Base-by-base conservation (phyloP, 2,329 filamentous ascomycete species). In the Fusarium sp. region DNA sequence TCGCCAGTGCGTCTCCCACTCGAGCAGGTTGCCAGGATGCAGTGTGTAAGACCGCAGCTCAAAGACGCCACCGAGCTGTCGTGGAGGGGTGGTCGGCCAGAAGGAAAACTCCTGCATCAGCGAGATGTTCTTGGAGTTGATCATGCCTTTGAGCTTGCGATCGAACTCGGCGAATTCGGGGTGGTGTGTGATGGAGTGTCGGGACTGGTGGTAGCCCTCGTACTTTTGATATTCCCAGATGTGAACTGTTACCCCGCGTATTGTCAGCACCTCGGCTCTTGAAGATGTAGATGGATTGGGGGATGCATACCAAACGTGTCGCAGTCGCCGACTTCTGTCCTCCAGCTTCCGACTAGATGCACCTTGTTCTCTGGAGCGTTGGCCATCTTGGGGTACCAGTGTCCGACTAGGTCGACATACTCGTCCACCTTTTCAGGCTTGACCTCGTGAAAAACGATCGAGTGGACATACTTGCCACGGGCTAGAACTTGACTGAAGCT, bases 181-280 rank as follows among this genome's bases (percentile, higher is more conserved):
- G 75, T 97, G 93, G 73, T 86, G 83, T 65, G 92, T 89, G 72
- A 98, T 97, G 73, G 87, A 88, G 83, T 97, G 88, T 50, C 97
- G 86, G 18, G 96, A 98, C 65, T 91, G 89, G 81, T 99, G 96
- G 81, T 98, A 98, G 66, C 96, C 96, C 74, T 94, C 87, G 82
- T 98, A 99, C 75, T 94, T 91, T 81, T 98, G 94, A 81, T 99
- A 99, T 81, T 99, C 96, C 96, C 96, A 99, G 76, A 99, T 99
- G 79, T 99, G 96, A 55, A 99, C 96, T 98, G 74, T 57, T 46
- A 16, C 40, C 18, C 54, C 50, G 60, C 60, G 33, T 33, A 49
- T 38, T 33, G 36, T 75, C 29, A 75, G 64, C 46, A 67, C 13
- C 44, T 55, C 13, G 40, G 33, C 5, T 9, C 18, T 7, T 8